A percentile compares a stretch with the other conserved stretches of the same genome.
These are phyloP conservation scores for Leccinum barrowsii DNA, from an alignment of 768 basidiomycete genomes.

Conservation along the genomic window DNA sequence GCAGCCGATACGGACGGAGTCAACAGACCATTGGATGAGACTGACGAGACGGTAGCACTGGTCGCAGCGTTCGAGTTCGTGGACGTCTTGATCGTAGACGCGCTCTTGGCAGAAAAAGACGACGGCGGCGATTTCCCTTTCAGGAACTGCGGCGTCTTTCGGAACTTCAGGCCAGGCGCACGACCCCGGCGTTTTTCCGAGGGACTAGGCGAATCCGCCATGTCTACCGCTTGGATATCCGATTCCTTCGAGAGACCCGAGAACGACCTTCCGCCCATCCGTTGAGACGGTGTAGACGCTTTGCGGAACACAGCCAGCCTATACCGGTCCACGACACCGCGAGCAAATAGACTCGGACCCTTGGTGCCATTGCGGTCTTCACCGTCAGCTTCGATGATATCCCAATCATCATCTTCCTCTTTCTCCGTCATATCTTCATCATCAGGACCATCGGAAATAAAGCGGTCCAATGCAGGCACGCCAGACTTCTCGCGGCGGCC, in stretches of 20 bases:
- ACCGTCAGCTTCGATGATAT: conserved; percentile 80
- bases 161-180: conserved; percentile 63
- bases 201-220: conserved; percentile 42
- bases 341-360: conserved; percentile 79
- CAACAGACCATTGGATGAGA: conserved; percentile 48
- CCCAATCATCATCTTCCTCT: conserved; percentile 84
- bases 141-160: conserved; percentile 73
- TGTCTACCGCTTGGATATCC: conserved; percentile 38
- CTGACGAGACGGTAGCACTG: conserved; percentile 34
- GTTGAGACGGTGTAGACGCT: conserved; percentile 59
- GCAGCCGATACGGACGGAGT: conserved; percentile 62
- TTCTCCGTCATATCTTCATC: conserved; percentile 40
- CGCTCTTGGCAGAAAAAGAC: conserved; percentile 33
- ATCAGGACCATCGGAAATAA: conserved; percentile 53
- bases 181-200: conserved; percentile 63
- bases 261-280: conserved; percentile 43
- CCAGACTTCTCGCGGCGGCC: conserved; percentile 78
- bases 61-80: conserved; percentile 42
- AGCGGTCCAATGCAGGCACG: conserved; percentile 73
- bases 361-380: conserved; percentile 81
- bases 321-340: conserved; percentile 90
- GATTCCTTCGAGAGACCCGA: conserved; percentile 60
- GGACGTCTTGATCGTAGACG: conserved; percentile 34
- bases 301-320: conserved; percentile 83
- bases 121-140: conserved; percentile 61